Percentiles rank a stretch among this genome's conserved stretches.
Evolutionary conservation across 139 green algal genomes (phyloP).

Genomic region (Parachlorella kessleri): DNA sequence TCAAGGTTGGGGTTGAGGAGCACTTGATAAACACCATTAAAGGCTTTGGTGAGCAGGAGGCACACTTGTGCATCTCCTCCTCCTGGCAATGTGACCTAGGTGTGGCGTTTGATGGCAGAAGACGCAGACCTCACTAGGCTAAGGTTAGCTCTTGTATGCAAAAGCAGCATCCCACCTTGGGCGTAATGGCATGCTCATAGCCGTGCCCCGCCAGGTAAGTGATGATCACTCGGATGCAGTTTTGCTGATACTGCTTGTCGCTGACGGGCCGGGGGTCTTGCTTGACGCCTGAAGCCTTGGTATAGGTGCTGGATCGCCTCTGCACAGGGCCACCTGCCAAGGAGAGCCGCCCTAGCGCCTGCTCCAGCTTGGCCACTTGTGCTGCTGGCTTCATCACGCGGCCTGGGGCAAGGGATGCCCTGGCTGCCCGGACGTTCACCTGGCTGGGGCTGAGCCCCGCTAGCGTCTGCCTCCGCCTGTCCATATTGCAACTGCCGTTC

Average conservation of each 20-base stretch:
- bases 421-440: conserved; percentile 49
- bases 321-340: conserved; percentile 46
- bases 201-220: conserved; percentile 80
- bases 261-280: conserved; percentile 76
- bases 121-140: too few species aligned
- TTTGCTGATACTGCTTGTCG: conserved; percentile 75
- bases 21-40: neutral
- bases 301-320: conserved; percentile 59
- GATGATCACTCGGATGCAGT: conserved; percentile 81
- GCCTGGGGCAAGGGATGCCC: conserved; percentile 39
- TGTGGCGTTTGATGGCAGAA: too few species aligned
- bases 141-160: too few species aligned
- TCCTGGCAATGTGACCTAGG: too few species aligned
- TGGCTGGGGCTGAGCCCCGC: conserved; percentile 60
- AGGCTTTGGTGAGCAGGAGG: too few species aligned
- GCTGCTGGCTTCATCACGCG: conserved; percentile 32
- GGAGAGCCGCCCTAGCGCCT: conserved; percentile 45
- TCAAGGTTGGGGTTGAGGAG: neutral
- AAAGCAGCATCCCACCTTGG: conserved; percentile 53
- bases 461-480: conserved; percentile 72
- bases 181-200: conserved; percentile 79
- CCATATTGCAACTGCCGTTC: conserved; percentile 39
- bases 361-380: conserved; percentile 22
- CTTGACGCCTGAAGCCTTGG: conserved; percentile 54
- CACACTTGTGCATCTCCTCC: too few species aligned